Evolutionary conservation across 2,329 filamentous ascomycete genomes (phyloP).

Genomic region (Aspergillus melleus): DNA sequence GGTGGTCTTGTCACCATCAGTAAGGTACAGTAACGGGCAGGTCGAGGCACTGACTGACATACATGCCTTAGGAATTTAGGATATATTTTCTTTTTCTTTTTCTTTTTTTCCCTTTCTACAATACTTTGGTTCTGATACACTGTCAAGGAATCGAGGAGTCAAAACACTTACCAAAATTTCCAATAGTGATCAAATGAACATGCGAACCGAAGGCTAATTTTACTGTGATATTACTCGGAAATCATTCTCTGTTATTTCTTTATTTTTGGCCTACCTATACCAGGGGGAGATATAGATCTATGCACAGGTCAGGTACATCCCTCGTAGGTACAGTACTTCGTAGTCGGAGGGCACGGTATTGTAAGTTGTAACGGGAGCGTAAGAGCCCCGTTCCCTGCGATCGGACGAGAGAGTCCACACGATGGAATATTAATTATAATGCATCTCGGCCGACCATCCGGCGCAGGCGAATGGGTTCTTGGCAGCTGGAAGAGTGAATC

Average conservation of each 20-base stretch:
- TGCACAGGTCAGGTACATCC: not conserved
- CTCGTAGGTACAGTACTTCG: not conserved
- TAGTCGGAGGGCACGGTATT: not conserved
- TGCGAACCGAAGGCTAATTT: too few relatives aligned
- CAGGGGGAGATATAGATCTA: not conserved
- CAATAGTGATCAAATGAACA: too few relatives aligned
- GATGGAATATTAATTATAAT: too few relatives aligned
- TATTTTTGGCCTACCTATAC: too few relatives aligned
- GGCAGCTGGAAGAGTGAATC: constrained; percentile 1
- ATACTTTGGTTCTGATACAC: too few relatives aligned
- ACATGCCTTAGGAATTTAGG: too few relatives aligned
- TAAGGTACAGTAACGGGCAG: not conserved
- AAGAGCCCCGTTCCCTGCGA: not conserved
- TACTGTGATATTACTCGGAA: too few relatives aligned
- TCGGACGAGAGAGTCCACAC: too few relatives aligned
- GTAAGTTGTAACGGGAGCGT: not conserved
- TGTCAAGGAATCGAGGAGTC: too few relatives aligned
- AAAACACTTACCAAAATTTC: too few relatives aligned
- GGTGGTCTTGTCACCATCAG: not conserved
- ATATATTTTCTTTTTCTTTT: not conserved
- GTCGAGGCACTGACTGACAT: not conserved
- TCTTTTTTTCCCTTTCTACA: too few relatives aligned
- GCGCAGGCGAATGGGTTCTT: constrained; percentile 5
- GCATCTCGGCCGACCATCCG: constrained; percentile 19
- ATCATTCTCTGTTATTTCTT: too few relatives aligned